Percentiles rank a stretch among this genome's conserved stretches.
Evolutionary conservation across 768 basidiomycete species (phyloP).

Genomic region (Collybiopsis luxurians): DNA sequence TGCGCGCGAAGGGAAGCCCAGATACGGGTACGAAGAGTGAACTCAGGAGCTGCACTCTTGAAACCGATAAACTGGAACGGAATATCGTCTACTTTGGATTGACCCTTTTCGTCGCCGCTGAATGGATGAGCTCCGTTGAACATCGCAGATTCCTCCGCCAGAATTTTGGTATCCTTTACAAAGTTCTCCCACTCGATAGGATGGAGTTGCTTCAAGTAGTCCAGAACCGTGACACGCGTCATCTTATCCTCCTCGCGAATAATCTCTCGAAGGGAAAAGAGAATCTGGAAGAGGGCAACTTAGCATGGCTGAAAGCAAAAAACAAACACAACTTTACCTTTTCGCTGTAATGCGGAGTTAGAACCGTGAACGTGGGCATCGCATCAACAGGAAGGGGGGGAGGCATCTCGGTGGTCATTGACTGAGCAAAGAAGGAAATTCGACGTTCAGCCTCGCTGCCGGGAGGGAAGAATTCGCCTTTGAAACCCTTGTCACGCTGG

Average conservation of each 20-base stretch:
- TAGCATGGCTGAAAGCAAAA: constrained; percentile 1
- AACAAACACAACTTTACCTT: constrained; percentile 53
- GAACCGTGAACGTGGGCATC: constrained; percentile 99
- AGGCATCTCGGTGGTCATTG: constrained; percentile 91
- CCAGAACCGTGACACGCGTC: constrained; percentile 93
- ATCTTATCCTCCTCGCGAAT: constrained; percentile 98
- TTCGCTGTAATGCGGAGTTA: constrained; percentile 98
- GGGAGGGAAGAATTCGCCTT: constrained; percentile 86
- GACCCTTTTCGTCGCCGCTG: constrained; percentile 75
- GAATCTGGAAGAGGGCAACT: constrained; percentile 53
- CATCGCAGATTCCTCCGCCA: constrained; percentile 91
- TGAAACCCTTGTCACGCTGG: constrained; percentile 82
- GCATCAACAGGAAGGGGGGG: constrained; percentile 94
- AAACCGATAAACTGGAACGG: constrained; percentile 99
- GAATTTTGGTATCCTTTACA: constrained; percentile 98
- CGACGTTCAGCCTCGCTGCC: constrained; percentile 96
- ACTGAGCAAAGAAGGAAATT: constrained; percentile 99
- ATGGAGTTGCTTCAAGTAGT: constrained; percentile 98
- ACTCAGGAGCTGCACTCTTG: constrained; percentile 98
- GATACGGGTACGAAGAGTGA: constrained; percentile 96
- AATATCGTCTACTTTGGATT: constrained; percentile 84
- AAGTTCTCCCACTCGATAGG: constrained; percentile 99
- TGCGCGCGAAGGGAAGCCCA: constrained; percentile 99
- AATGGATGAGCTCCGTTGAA: constrained; percentile 75
- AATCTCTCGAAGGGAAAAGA: constrained; percentile 95